Percentiles rank a stretch among this genome's conserved stretches.
Conservation (phyloP, 2,329 filamentous ascomycete genomes). For the Monosporascus sp. region DNA sequence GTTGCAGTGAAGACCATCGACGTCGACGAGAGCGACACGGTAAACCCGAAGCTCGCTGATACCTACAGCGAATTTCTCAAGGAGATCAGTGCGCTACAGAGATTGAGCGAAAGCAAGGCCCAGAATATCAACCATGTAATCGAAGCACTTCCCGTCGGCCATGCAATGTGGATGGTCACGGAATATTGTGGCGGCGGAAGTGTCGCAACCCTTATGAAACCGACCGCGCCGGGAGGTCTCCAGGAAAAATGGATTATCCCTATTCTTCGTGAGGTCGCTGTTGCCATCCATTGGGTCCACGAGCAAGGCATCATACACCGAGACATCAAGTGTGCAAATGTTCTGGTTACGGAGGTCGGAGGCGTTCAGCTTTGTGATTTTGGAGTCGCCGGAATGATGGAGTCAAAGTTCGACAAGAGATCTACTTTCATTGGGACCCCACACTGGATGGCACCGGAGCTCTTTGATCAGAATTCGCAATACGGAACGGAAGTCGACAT, state of each 20-base stretch:
- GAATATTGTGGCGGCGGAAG: conserved; percentile 84
- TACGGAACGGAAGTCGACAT: conserved; percentile 74
- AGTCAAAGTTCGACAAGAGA: conserved; percentile 70
- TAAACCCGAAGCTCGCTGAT: conserved; percentile 59
- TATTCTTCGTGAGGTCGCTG: conserved; percentile 61
- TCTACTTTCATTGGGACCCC: conserved; percentile 78
- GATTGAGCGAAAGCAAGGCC: conserved; percentile 68
- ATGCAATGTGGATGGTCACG: conserved; percentile 82
- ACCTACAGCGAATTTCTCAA: conserved; percentile 66
- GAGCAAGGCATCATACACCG: conserved; percentile 64
- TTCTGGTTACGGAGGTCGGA: conserved; percentile 72
- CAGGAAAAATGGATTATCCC: conserved; percentile 67
- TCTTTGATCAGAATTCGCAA: conserved; percentile 59
- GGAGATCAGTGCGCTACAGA: conserved; percentile 63
- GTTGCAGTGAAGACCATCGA: conserved; percentile 81
- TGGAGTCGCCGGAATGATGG: conserved; percentile 73
- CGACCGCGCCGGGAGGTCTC: conserved; percentile 60
- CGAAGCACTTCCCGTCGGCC: conserved; percentile 70
- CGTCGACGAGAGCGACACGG: conserved; percentile 69
- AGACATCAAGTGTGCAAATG: conserved; percentile 73
- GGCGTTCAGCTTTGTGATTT: conserved; percentile 80
- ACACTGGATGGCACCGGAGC: conserved; percentile 82
- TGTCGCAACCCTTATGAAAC: conserved; percentile 67
- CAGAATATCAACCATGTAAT: conserved; percentile 78
- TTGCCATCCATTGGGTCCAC: conserved; percentile 64